A percentile compares a stretch with the other conserved stretches of the same genome.
Conservation (phyloP, 257 asterid genomes). For the Plantago major region DNA sequence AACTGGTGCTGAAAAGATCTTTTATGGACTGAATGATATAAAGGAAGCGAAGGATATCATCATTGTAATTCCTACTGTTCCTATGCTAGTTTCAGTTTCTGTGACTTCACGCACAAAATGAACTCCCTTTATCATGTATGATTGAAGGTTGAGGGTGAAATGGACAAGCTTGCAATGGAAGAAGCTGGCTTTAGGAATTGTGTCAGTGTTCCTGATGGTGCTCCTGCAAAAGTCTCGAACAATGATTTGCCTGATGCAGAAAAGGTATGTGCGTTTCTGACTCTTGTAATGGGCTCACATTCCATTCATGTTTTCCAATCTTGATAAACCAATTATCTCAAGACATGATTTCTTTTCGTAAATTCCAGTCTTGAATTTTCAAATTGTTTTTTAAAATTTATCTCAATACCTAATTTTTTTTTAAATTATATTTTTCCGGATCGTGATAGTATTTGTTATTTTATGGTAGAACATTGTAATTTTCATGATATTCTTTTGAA, state of each 20-base stretch:
- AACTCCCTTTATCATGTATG: constrained; percentile 13
- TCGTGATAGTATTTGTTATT: no score
- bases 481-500: not conserved
- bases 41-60: constrained; percentile 77
- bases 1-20: constrained; percentile 67
- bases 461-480: no score
- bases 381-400: no score
- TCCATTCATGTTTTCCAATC: not conserved
- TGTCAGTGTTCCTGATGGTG: constrained; percentile 97
- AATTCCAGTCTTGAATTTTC: no score
- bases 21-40: constrained; percentile 90
- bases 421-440: no score
- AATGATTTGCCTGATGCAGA: constrained; percentile 66
- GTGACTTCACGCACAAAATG: constrained; percentile 15
- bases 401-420: no score
- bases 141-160: constrained; percentile 94
- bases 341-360: no score
- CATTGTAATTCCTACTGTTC: constrained; percentile 51
- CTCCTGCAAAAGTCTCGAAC: constrained; percentile 74
- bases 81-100: constrained; percentile 21
- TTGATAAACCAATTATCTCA: no score
- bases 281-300: constrained; percentile 1
- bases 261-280: constrained; percentile 40
- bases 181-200: constrained; percentile 94
- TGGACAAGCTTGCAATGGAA: constrained; percentile 99